Base-by-base conservation (phyloP, 768 basidiomycete genomes). In the Coprinellus micaceus region DNA sequence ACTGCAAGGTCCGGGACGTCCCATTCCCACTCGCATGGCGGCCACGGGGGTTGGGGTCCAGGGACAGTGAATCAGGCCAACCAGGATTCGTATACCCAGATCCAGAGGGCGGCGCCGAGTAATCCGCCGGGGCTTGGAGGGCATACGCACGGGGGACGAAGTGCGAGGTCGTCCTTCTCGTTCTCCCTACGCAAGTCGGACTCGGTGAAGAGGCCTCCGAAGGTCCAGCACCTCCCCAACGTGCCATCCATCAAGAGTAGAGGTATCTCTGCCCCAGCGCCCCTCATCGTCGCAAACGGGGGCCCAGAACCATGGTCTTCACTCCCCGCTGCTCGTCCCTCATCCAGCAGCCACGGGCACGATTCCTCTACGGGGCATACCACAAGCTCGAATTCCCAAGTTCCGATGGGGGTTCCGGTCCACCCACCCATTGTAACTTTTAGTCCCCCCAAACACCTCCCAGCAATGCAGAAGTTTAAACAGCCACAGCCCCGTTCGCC, bases 291-390 rank as follows among this genome's bases (percentile, higher is more conserved):
- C n/a, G 51, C 37, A 13, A 57, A 57, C 22, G 56, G 56, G 11
- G 46, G 41, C 25, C 15, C 56, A 2, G 56, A 57, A 25, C 56
- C 56, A 4, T 57, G 56, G 56, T 36, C 49, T 30, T 30, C 49
- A n/a, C 49, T 29, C 29, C 29, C 47, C 4, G 13, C 33, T 21
- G 19, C 33, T 10, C n/a, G 33, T 10, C 3, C 10, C 29, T 37
- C 49, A 6, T 6, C 49, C 29, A 19, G 19, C 15, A 22, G 29
- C 41, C 2, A 28, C 56, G 15, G 36, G 28, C 19, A 28, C 40
- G 24, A 33, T 48, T n/a, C 43, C 26, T n/a, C n/a, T n/a, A n/a
- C n/a, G n/a, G n/a, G n/a, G n/a, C n/a, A n/a, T n/a, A n/a, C n/a
- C n/a, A n/a, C n/a, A n/a, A n/a, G n/a, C n/a, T n/a, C n/a, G n/a